Evolutionary conservation across 768 basidiomycete genomes (phyloP).

Genomic region (Agrocybe chaxingu): DNA sequence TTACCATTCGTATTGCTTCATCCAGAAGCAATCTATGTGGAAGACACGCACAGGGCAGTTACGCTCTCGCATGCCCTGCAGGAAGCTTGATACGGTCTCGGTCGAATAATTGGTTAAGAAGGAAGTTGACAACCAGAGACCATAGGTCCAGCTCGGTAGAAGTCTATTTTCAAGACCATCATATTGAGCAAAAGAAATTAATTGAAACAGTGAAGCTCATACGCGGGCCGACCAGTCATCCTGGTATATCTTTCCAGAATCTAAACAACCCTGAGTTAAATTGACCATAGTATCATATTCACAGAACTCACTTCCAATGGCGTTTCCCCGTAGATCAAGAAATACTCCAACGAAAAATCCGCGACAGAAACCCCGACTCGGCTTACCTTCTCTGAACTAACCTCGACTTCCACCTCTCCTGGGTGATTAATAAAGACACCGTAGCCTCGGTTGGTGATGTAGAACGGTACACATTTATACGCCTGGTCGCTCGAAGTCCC

Average conservation of each 20-base stretch:
- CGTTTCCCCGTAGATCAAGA: slow-evolving; percentile 65
- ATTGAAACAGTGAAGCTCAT: slow-evolving; percentile 43
- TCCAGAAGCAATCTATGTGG: slow-evolving; percentile 78
- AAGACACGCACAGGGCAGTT: slow-evolving; percentile 66
- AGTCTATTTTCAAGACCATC: slow-evolving; percentile 37
- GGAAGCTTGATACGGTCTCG: slow-evolving; percentile 65
- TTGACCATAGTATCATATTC: background rate
- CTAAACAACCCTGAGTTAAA: slow-evolving; percentile 20
- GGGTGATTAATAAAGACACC: slow-evolving; percentile 77
- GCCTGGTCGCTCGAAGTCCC: slow-evolving; percentile 70
- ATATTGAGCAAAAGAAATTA: background rate
- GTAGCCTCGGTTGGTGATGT: slow-evolving; percentile 67
- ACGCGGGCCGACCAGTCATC: slow-evolving; percentile 62
- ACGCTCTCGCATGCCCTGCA: slow-evolving; percentile 67
- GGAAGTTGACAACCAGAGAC: slow-evolving; percentile 75
- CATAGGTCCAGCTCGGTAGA: slow-evolving; percentile 72
- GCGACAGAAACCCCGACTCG: slow-evolving; percentile 64
- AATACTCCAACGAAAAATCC: slow-evolving; percentile 65
- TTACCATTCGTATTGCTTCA: slow-evolving; percentile 68
- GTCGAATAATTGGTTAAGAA: slow-evolving; percentile 71
- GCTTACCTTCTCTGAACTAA: slow-evolving; percentile 63
- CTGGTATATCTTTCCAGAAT: slow-evolving; percentile 61
- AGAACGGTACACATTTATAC: slow-evolving; percentile 68
- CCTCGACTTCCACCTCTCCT: slow-evolving; percentile 74
- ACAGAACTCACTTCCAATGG: slow-evolving; percentile 52